A percentile compares a stretch with the other conserved stretches of the same genome.
Evolutionary conservation across 768 basidiomycete species (phyloP).

Genomic region (Rhizopogon vesiculosus): DNA sequence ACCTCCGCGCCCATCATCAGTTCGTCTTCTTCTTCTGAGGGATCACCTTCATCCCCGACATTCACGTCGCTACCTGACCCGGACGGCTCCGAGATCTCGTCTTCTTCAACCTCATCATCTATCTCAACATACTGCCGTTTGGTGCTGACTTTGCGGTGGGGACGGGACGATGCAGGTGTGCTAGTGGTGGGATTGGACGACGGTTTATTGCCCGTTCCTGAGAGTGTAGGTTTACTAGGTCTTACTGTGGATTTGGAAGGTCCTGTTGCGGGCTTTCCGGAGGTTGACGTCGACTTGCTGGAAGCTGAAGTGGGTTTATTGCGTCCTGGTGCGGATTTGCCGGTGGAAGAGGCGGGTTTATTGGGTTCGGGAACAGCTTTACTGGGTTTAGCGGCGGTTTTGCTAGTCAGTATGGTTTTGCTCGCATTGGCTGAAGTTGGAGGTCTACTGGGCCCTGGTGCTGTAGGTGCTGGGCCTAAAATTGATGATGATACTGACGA

Average conservation of each 20-base stretch:
- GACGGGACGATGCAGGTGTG: constrained; percentile 4
- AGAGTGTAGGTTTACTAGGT: neutral
- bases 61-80: constrained; percentile 10
- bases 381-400: neutral
- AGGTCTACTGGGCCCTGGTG: neutral
- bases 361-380: constrained; percentile 3
- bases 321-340: neutral
- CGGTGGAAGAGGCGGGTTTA: neutral
- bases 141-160: constrained; percentile 13
- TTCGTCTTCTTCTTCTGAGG: constrained; percentile 43
- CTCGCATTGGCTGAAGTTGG: neutral
- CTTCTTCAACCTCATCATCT: constrained; percentile 22
- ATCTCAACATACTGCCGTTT: constrained; percentile 28
- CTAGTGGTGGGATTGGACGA: neutral
- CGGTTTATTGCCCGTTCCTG: neutral
- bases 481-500: constrained; percentile 10
- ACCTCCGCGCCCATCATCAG: constrained; percentile 61
- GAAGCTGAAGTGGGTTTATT: neutral
- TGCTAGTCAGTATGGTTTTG: constrained; percentile 7
- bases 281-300: neutral
- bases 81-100: constrained; percentile 2
- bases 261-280: neutral
- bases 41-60: constrained; percentile 23
- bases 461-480: constrained; percentile 8
- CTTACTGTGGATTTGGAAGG: neutral